Percentiles rank a stretch among this genome's conserved stretches.
These are phyloP conservation scores for Solanum chaucha DNA, from an alignment of 257 asterid genomes.

Conservation along the genomic window DNA sequence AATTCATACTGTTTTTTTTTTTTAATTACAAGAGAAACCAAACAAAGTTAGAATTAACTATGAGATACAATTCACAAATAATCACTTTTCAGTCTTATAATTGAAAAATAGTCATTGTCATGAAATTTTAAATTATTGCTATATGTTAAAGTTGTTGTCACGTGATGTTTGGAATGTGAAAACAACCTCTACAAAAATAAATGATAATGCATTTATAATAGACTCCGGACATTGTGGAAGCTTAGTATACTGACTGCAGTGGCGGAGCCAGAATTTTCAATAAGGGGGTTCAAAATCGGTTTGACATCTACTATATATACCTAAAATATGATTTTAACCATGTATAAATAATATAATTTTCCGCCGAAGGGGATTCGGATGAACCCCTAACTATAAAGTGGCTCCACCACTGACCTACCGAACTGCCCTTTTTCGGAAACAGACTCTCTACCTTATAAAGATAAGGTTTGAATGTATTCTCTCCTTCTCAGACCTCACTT, in stretches of 20 bases:
- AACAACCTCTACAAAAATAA: not conserved
- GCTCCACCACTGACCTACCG: not conserved
- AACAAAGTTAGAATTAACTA: not conserved
- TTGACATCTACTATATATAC: not conserved
- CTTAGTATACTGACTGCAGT: too few species aligned
- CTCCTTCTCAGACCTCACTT: not conserved
- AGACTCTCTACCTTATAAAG: not conserved
- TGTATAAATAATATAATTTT: too few species aligned
- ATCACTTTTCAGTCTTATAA: not conserved
- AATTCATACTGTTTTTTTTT: slow-evolving; percentile 46
- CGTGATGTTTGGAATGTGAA: not conserved
- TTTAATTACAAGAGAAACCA: not conserved
- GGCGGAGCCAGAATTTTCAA: not conserved
- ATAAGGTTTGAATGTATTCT: not conserved
- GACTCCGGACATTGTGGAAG: not conserved
- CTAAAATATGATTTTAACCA: not conserved
- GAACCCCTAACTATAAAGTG: too few species aligned
- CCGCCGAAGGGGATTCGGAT: too few species aligned
- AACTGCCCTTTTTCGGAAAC: too few species aligned
- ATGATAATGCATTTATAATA: not conserved
- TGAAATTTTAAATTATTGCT: not conserved
- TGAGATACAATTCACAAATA: not conserved
- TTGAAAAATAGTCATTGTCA: not conserved
- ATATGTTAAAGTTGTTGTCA: too few species aligned
- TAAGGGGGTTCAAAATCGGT: too few species aligned